Conservation (phyloP, 2,329 filamentous ascomycete species). For the Tympanopsis confertula region DNA sequence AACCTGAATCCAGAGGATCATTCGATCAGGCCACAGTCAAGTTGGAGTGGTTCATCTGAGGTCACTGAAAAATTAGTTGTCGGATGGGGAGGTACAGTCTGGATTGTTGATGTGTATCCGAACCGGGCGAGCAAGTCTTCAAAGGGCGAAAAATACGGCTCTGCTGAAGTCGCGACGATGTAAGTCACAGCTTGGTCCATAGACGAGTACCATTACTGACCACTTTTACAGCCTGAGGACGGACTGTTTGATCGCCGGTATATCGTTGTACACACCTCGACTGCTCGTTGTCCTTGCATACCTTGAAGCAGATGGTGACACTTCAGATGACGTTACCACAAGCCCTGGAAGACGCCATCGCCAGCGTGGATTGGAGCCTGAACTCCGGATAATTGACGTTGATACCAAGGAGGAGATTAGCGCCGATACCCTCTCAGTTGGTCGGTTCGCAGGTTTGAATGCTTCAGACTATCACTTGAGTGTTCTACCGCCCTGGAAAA, state of each 20-base stretch:
- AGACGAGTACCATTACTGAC: not conserved
- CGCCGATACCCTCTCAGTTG: conserved; percentile 50
- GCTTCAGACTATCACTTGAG: conserved; percentile 53
- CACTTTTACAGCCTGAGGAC: conserved; percentile 37
- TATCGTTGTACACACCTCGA: conserved; percentile 55
- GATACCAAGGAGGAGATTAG: conserved; percentile 51
- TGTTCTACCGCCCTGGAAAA: conserved; percentile 42
- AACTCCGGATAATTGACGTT: conserved; percentile 51
- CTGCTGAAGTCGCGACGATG: conserved; percentile 50
- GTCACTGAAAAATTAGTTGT: conserved; percentile 44
- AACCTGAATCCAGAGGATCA: not conserved
- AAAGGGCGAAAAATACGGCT: conserved; percentile 40
- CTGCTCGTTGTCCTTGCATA: conserved; percentile 55
- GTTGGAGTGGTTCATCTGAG: no score
- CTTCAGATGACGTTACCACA: conserved; percentile 23
- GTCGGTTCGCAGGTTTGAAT: conserved; percentile 46
- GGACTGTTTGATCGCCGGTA: conserved; percentile 56
- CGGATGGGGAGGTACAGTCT: conserved; percentile 56
- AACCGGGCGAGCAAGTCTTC: conserved; percentile 35
- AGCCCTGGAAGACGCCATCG: conserved; percentile 33
- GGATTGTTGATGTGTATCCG: conserved; percentile 50
- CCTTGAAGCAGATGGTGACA: conserved; percentile 42
- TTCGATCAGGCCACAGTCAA: no score
- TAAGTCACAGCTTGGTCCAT: conserved; percentile 17
- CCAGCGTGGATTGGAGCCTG: conserved; percentile 47